Evolutionary conservation across 441 rosid species (phyloP).

Genomic region (Populus hybrid): DNA sequence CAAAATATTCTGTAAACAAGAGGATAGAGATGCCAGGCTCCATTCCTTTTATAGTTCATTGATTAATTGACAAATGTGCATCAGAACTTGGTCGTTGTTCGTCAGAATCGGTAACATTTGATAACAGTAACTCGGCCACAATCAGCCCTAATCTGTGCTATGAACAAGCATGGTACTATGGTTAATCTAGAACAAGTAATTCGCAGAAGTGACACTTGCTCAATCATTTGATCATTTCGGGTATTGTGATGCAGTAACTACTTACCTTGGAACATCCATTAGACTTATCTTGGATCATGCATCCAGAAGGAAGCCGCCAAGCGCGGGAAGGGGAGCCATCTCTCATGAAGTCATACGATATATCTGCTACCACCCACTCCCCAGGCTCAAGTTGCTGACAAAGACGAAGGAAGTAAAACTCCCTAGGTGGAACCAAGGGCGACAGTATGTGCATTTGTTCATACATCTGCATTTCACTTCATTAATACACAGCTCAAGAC

Average conservation of each 20-base stretch:
- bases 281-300: constrained; percentile 58
- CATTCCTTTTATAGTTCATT: background rate
- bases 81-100: background rate
- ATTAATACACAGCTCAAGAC: background rate
- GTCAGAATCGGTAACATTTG: background rate
- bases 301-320: constrained; percentile 81
- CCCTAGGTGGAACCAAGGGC: constrained; percentile 63
- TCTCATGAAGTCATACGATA: constrained; percentile 36
- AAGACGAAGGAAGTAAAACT: constrained; percentile 52
- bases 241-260: background rate
- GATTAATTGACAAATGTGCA: background rate
- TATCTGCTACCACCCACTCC: constrained; percentile 58
- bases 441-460: constrained; percentile 63
- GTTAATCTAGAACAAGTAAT: background rate
- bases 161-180: background rate
- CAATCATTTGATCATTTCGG: background rate
- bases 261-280: constrained; percentile 51
- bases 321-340: constrained; percentile 21
- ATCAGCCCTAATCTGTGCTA: background rate
- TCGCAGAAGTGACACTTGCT: background rate
- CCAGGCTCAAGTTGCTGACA: constrained; percentile 50
- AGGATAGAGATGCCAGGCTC: background rate
- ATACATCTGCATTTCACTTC: constrained; percentile 38
- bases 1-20: background rate
- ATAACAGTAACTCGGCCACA: background rate